Evolutionary conservation across 164 flowering plant species (phyloP).

Genomic region (Dillenia turbinata): DNA sequence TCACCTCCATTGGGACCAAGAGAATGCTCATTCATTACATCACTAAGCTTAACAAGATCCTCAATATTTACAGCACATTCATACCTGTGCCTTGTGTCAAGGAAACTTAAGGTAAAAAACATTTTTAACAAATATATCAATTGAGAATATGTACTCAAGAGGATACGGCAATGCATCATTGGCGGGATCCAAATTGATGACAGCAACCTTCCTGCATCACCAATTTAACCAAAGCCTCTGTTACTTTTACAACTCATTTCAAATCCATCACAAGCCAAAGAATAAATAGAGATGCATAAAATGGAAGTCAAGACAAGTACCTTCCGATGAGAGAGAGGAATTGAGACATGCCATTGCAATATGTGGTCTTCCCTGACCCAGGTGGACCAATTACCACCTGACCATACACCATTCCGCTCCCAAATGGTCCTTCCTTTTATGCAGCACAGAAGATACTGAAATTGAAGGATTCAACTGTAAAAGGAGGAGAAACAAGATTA

Average conservation of each 20-base stretch:
- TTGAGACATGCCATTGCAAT: conserved; percentile 96
- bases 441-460: no score
- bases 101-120: conserved; percentile 16
- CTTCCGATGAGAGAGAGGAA: conserved; percentile 81
- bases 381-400: conserved; percentile 96
- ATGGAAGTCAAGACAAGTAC: conserved; percentile 19
- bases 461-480: no score
- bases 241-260: not conserved
- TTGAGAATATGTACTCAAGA: not conserved
- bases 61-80: conserved; percentile 90
- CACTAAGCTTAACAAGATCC: conserved; percentile 81
- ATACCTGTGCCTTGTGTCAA: conserved; percentile 47
- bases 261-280: not conserved
- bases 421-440: no score
- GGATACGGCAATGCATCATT: conserved; percentile 96
- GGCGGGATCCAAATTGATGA: conserved; percentile 95
- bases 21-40: conserved; percentile 88
- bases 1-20: conserved; percentile 99
- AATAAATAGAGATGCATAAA: not conserved
- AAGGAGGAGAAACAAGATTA: no score
- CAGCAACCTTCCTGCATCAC: conserved; percentile 86
- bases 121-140: no score
- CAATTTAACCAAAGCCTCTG: not conserved
- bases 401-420: conserved; percentile 60
- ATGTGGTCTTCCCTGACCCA: conserved; percentile 94